Evolutionary conservation across 2,329 filamentous ascomycete species (phyloP).

Genomic region (Sporothrix curviconia): DNA sequence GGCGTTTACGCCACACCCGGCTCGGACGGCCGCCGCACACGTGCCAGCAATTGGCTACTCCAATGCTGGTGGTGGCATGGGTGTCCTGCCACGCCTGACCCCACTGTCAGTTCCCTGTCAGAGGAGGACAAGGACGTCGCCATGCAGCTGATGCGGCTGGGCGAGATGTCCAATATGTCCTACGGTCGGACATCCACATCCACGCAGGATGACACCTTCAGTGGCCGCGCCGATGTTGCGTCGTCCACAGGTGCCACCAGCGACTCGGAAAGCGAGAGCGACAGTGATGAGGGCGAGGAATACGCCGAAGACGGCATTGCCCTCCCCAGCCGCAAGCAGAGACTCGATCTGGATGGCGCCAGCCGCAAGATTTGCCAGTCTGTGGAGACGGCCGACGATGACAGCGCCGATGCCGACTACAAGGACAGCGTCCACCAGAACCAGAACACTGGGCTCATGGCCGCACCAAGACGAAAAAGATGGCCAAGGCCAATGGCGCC

Average conservation of each 20-base stretch:
- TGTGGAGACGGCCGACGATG: constrained; percentile 41
- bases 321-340: constrained; percentile 53
- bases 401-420: constrained; percentile 53
- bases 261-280: constrained; percentile 64
- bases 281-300: constrained; percentile 62
- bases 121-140: constrained; percentile 93
- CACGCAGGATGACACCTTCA: constrained; percentile 87
- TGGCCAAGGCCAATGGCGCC: constrained; percentile 32
- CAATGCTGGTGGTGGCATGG: constrained; percentile 44
- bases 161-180: constrained; percentile 88
- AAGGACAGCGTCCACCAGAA: constrained; percentile 40
- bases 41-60: constrained; percentile 56
- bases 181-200: constrained; percentile 90
- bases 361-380: constrained; percentile 45
- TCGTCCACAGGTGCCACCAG: constrained; percentile 82
- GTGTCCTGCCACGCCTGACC: constrained; percentile 74
- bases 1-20: constrained; percentile 57
- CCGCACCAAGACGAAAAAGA: constrained; percentile 37
- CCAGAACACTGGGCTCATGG: constrained; percentile 25
- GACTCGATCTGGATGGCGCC: constrained; percentile 39
- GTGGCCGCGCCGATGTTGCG: constrained; percentile 75
- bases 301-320: constrained; percentile 45
- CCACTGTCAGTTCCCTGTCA: constrained; percentile 96
- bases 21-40: constrained; percentile 57
- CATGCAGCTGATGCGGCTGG: constrained; percentile 90